Evolutionary conservation across 2,329 filamentous ascomycete genomes (phyloP), one percentile per base, ranked within the genome.

Genomic region (Tolypocladium paradoxum): DNA sequence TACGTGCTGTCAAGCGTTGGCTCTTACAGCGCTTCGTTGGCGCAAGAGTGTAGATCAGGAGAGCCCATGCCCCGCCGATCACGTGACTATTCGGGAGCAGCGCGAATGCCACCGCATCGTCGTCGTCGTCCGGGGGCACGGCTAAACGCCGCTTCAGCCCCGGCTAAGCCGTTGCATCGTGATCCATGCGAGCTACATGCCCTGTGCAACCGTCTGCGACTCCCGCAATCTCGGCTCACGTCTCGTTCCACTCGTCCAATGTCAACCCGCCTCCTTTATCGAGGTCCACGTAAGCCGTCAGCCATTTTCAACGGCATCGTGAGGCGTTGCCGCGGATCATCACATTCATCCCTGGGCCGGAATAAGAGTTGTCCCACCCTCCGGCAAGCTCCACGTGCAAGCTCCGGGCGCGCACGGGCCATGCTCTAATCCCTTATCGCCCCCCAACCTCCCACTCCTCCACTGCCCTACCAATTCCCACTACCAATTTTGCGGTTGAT

Each of bases 401-500:
- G 55, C 49, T 51, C 37, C 22, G 35, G 45, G 46, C 56, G 46
- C 56, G 65, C 66, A 64, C 62, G 62, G 63, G 56, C 66, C 66
- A 61, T 52, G 29, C 48, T 40, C n/a, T 49, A 35, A 57, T 54
- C 53, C 57, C 48, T 54, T 50, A 54, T 53, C 53, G 53, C 47
- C 52, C 52, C 53, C 61, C 60, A 63, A 57, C 60, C 56, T 62
- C 60, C 45, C 52, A 43, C 54, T 54, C 58, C 43, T 46, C 24
- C 22, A n/a, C 24, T 3, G 40, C 43, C 22, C 60, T 65, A 65
- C 55, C 62, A 64, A 65, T 64, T 65, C 60, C 59, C 70, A 71
- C 70, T 71, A 72, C 60, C 69, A 72, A 70, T 72, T 73, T 72
- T 67, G 58, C 62, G 60, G 60, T 65, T 61, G 63, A 61, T 63